Evolutionary conservation across 2,329 filamentous ascomycete genomes (phyloP), one percentile per base, ranked within the genome.

Genomic region (Alternaria metachromatica): DNA sequence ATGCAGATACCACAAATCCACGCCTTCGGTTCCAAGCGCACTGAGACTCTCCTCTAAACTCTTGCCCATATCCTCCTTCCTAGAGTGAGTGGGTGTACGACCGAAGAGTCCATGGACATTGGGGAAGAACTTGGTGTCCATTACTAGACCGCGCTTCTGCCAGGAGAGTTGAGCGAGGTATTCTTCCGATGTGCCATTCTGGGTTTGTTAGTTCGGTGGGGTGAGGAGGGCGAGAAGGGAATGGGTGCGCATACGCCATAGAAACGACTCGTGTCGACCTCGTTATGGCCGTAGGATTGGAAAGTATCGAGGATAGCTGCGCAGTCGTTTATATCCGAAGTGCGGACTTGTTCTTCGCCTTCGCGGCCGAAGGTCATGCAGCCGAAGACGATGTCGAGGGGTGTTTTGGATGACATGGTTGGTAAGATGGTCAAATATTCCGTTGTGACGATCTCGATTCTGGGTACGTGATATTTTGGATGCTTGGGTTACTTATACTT

Each of bases 1-100:
- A 63, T 86, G 84, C 5, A 85, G 75, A 59, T 86, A 86, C 70
- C 75, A 84, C 58, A 83, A 73, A 48, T 85, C 76, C 6, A 85
- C 55, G 2, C 53, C 64, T 11, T 68, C 60, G 0, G 78, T 73
- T 33, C 80, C 72, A 13, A 86, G 74, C 1, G 80, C 82, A 43
- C 74, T 63, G 26, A 85, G 64, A 21, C 80, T 82, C 10, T 76
- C 71, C 30, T 70, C 60, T 6, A 85, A 61, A 4, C 73, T 79
- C 6, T 74, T 63, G 48, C 48, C 18, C 48, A 51, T 51, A 15
- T 51, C 48, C 1, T 78, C 73, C 23, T 84, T 64, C 46, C 78
- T 74, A 2, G 75, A 74, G 0, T 78, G 71, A 6, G 62, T 73
- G 53, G 81, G 80, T 3, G 48, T 18, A 10, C 48, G 48, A 0